Conservation (phyloP, 108 stramenopile species). For the Aurantiochytrium sp. region DNA sequence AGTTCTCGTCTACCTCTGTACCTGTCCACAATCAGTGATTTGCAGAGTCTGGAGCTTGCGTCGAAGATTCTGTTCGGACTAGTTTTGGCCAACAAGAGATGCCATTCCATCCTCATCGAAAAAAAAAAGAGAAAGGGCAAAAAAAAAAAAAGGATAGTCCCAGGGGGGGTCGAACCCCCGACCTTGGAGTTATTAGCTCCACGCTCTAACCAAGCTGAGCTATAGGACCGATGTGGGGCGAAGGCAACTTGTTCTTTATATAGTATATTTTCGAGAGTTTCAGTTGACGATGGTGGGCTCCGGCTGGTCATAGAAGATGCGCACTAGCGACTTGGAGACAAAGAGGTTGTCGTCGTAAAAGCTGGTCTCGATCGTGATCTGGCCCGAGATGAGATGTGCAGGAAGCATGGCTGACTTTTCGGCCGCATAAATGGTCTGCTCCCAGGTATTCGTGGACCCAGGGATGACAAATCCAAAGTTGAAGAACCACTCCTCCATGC, state of each 20-base stretch:
- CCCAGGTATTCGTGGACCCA: conserved; percentile 53
- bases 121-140: too few relatives aligned
- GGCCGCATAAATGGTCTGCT: conserved; percentile 55
- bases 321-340: conserved; percentile 46
- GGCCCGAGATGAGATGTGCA: conserved; percentile 28
- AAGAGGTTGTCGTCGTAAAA: conserved; percentile 51
- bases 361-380: conserved; percentile 49
- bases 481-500: conserved; percentile 55
- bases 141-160: neutral
- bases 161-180: neutral
- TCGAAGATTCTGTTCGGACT: too few relatives aligned
- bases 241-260: neutral
- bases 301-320: conserved; percentile 48
- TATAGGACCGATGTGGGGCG: neutral
- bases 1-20: too few relatives aligned
- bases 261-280: neutral
- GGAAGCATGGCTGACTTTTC: conserved; percentile 24
- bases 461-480: conserved; percentile 60
- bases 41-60: too few relatives aligned
- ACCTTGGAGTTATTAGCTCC: neutral
- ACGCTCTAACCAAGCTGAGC: neutral
- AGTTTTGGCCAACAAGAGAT: too few relatives aligned
- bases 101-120: too few relatives aligned
- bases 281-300: neutral
- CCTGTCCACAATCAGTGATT: too few relatives aligned